Percentiles rank a stretch among this genome's conserved stretches.
Evolutionary conservation across 441 rosid species (phyloP).

Genomic region (Pelargonium cotyledonis): DNA sequence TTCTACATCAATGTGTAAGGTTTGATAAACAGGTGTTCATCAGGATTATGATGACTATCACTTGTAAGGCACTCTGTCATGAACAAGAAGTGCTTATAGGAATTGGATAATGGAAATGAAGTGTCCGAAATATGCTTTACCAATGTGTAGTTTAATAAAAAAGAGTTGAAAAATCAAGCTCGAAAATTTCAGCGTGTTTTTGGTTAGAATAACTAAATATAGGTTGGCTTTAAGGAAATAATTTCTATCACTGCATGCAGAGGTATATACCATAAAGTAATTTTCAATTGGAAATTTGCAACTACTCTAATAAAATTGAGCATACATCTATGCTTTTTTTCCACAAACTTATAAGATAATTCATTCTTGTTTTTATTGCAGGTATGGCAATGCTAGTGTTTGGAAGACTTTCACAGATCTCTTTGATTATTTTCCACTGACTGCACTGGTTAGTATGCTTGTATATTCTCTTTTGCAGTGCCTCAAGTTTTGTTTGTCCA

Average conservation of each 20-base stretch:
- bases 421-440: constrained; percentile 86
- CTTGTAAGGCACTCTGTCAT: not conserved
- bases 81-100: not conserved
- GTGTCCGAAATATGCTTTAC: not conserved
- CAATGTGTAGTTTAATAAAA: not conserved
- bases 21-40: not conserved
- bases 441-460: constrained; percentile 73
- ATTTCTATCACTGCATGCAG: not conserved
- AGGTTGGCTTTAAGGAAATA: not conserved
- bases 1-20: constrained; percentile 1
- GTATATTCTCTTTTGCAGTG: not conserved
- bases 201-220: not conserved
- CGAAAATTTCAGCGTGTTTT: not conserved
- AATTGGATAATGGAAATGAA: not conserved
- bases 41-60: not conserved
- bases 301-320: not conserved
- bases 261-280: not conserved
- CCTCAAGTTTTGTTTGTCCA: not conserved
- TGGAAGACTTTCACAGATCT: constrained; percentile 93
- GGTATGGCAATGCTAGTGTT: constrained; percentile 88
- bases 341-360: not conserved
- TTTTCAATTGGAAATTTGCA: not conserved
- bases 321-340: not conserved
- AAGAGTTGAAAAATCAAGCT: not conserved
- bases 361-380: constrained; percentile 26